Evolutionary conservation across 768 basidiomycete genomes (phyloP).

Genomic region (Ramaria sp.): DNA sequence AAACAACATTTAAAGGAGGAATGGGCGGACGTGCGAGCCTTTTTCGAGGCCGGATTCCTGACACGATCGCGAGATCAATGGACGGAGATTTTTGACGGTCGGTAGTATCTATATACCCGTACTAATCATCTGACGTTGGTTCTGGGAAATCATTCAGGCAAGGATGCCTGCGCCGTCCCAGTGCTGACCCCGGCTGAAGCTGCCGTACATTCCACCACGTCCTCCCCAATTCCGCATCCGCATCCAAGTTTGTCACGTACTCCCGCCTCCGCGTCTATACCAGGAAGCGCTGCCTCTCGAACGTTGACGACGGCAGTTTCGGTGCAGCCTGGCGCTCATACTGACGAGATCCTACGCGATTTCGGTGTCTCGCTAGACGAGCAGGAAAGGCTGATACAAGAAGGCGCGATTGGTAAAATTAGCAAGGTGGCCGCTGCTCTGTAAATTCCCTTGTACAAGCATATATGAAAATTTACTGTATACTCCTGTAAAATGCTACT

Average conservation of each 20-base stretch:
- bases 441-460: background rate
- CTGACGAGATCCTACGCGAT: conserved; percentile 39
- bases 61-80: conserved; percentile 55
- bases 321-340: conserved; percentile 39
- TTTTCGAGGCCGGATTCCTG: conserved; percentile 54
- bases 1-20: conserved; percentile 34
- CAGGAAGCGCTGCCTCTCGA: conserved; percentile 6
- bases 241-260: conserved; percentile 37
- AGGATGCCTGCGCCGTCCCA: conserved; percentile 62
- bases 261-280: conserved; percentile 15
- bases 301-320: conserved; percentile 17
- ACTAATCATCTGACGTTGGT: background rate
- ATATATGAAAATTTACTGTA: background rate
- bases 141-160: conserved; percentile 30
- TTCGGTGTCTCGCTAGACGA: conserved; percentile 36
- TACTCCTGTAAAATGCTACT: too few species aligned
- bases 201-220: conserved; percentile 27
- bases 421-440: background rate
- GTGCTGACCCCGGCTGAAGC: conserved; percentile 59
- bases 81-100: conserved; percentile 57
- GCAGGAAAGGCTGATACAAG: conserved; percentile 25
- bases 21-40: conserved; percentile 48
- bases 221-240: conserved; percentile 32
- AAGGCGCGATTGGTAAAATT: conserved; percentile 35
- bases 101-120: background rate